phyloP scores from a whole-genome alignment of 768 basidiomycete species.

The Tylopilus intermedius region DNA sequence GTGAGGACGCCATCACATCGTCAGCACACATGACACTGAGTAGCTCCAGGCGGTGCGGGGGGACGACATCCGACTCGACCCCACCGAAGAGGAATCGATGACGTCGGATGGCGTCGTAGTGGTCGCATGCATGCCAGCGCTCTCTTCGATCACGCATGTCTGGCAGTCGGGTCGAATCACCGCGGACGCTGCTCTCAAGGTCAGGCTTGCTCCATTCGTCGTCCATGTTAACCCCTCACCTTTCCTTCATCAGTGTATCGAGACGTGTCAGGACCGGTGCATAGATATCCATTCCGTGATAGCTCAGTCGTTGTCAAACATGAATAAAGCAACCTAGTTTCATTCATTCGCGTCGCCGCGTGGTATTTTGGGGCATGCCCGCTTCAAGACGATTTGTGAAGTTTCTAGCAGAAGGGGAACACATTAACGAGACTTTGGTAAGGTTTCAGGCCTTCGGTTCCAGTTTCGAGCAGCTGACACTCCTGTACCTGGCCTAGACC shows the following conservation, averaged over 20 bases:
- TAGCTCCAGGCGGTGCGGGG: constrained; percentile 48
- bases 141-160: constrained; percentile 76
- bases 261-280: constrained; percentile 64
- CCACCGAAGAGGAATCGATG: constrained; percentile 62
- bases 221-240: background rate
- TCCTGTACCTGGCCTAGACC: too few species aligned
- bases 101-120: constrained; percentile 63
- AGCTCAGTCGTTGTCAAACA: constrained; percentile 55
- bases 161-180: constrained; percentile 77
- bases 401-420: too few species aligned
- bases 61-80: constrained; percentile 71
- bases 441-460: too few species aligned
- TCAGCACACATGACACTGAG: constrained; percentile 2
- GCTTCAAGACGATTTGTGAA: too few species aligned
- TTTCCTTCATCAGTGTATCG: constrained; percentile 52
- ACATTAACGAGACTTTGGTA: too few species aligned
- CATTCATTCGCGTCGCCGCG: background rate
- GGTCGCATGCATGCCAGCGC: constrained; percentile 82
- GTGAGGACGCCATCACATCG: constrained; percentile 37
- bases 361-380: background rate
- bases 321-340: constrained; percentile 11
- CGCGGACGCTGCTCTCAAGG: constrained; percentile 49
- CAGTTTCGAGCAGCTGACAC: too few species aligned
- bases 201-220: constrained; percentile 35
- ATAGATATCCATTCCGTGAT: constrained; percentile 72